Evolutionary conservation across 768 basidiomycete genomes (phyloP).

Genomic region (Lentinula edodes): DNA sequence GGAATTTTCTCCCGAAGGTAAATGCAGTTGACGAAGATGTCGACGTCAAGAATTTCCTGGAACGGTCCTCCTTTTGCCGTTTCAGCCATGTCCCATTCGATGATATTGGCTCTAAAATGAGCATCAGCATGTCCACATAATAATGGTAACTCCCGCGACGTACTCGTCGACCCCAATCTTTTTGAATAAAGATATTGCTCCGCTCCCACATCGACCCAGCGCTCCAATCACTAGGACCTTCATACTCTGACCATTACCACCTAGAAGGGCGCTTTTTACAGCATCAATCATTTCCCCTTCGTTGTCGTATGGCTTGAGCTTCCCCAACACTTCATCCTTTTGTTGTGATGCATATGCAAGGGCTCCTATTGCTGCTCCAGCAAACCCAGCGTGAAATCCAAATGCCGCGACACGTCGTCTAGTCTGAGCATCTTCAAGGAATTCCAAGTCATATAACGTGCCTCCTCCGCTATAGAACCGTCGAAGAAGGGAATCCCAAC

Average conservation of each 20-base stretch:
- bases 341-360: conserved; percentile 73
- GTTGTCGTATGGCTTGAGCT: conserved; percentile 74
- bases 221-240: conserved; percentile 94
- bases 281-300: conserved; percentile 76
- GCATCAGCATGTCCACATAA: background rate
- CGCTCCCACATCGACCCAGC: conserved; percentile 87
- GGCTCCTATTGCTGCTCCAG: conserved; percentile 88
- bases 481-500: conserved; percentile 83
- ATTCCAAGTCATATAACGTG: conserved; percentile 91
- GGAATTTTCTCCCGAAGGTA: conserved; percentile 86
- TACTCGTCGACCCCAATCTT: conserved; percentile 95
- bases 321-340: conserved; percentile 54
- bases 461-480: conserved; percentile 83
- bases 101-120: conserved; percentile 69
- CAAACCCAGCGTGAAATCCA: conserved; percentile 96
- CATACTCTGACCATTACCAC: conserved; percentile 63
- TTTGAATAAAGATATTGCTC: conserved; percentile 88
- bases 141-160: conserved; percentile 22
- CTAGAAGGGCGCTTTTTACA: conserved; percentile 55
- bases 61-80: conserved; percentile 97
- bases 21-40: conserved; percentile 99
- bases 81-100: conserved; percentile 97
- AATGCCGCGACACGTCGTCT: conserved; percentile 96
- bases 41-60: conserved; percentile 89
- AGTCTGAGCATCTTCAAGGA: conserved; percentile 66